Evolutionary conservation across 768 basidiomycete species (phyloP).

Genomic region (Rhizopogon vesiculosus): DNA sequence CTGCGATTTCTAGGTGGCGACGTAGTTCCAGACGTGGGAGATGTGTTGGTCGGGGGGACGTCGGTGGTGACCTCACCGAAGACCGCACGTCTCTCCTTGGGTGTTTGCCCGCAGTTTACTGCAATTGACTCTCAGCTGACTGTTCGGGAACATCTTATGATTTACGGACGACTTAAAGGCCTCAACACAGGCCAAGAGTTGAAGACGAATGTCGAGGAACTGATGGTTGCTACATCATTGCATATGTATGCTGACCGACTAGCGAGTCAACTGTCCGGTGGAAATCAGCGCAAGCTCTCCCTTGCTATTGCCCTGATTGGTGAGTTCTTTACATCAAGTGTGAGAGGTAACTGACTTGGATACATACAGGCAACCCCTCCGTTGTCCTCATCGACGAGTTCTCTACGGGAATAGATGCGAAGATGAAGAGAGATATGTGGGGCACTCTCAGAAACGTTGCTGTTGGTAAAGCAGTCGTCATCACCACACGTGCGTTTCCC

Average conservation of each 20-base stretch:
- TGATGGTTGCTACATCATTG: constrained; percentile 58
- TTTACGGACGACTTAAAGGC: constrained; percentile 75
- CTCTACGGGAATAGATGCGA: constrained; percentile 78
- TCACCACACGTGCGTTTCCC: constrained; percentile 57
- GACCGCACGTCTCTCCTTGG: constrained; percentile 61
- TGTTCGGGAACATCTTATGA: constrained; percentile 67
- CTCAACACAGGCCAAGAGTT: constrained; percentile 47
- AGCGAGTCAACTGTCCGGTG: constrained; percentile 72
- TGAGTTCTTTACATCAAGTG: constrained; percentile 15
- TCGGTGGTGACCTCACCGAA: constrained; percentile 65
- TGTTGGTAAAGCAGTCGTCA: constrained; percentile 63
- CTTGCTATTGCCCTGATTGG: constrained; percentile 75
- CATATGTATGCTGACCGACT: constrained; percentile 60
- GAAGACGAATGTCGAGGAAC: constrained; percentile 44
- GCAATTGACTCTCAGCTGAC: constrained; percentile 77
- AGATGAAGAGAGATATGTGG: constrained; percentile 86
- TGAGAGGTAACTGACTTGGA: neutral
- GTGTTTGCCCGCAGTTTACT: constrained; percentile 83
- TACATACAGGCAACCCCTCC: constrained; percentile 56
- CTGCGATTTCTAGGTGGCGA: constrained; percentile 52
- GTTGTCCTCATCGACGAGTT: constrained; percentile 82
- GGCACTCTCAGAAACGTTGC: constrained; percentile 60
- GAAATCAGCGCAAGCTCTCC: constrained; percentile 73
- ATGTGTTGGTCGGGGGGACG: constrained; percentile 60
- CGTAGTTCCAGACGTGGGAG: constrained; percentile 60